These are phyloP conservation scores for Fusarium sp. DNA, from an alignment of 2,329 filamentous ascomycete genomes.

Conservation along the genomic window DNA sequence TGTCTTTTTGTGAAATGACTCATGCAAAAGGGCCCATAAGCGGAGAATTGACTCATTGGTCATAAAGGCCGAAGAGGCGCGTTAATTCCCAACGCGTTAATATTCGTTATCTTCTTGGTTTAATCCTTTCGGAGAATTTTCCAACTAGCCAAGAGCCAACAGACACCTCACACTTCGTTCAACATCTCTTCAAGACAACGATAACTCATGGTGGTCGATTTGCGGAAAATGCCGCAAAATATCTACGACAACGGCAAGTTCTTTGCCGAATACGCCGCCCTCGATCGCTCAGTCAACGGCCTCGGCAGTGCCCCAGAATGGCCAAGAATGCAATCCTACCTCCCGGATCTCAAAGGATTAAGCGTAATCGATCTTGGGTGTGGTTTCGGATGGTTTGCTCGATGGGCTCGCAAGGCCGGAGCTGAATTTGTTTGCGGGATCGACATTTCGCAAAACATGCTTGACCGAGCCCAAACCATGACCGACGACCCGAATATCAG, in stretches of 20 bases:
- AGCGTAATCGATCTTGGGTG: background rate
- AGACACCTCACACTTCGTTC: background rate
- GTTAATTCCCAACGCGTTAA: background rate
- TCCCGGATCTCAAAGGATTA: background rate
- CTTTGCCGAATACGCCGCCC: background rate
- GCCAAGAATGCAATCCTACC: background rate
- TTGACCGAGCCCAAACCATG: background rate
- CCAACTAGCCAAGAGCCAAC: background rate
- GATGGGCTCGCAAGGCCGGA: background rate
- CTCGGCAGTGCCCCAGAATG: background rate
- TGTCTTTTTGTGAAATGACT: background rate
- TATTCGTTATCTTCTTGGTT: background rate
- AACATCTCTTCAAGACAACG: background rate
- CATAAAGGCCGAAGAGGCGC: background rate
- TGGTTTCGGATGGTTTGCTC: background rate
- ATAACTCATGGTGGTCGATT: background rate
- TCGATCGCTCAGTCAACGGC: background rate
- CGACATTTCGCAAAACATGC: background rate
- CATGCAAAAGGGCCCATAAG: background rate
- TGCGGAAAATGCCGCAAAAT: background rate
- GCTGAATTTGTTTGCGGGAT: background rate
- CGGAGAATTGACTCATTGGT: background rate
- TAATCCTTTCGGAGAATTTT: background rate
- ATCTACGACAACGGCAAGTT: background rate
- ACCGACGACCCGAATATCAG: background rate